Conservation (phyloP, 192 early-diverging fungal species). For the Coemansia sp. region DNA sequence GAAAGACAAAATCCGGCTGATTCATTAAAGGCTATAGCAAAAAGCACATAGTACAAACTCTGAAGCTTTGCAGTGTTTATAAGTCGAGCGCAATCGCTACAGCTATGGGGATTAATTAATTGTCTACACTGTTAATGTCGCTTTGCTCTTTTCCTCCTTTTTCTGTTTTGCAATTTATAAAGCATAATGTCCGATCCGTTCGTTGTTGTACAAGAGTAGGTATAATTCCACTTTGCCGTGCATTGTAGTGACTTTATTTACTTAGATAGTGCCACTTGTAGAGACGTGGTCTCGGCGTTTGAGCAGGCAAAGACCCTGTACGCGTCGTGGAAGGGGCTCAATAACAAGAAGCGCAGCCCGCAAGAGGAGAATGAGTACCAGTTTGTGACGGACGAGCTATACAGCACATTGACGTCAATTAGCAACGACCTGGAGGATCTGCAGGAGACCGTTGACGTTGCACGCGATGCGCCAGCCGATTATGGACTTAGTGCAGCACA, state of each 20-base stretch:
- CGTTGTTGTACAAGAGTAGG: constrained; percentile 50
- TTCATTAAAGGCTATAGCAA: background rate
- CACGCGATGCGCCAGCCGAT: constrained; percentile 32
- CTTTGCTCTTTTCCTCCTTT: background rate
- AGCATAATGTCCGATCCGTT: constrained; percentile 47
- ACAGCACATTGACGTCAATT: constrained; percentile 44
- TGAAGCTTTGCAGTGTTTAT: too few relatives aligned
- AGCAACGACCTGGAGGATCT: constrained; percentile 38
- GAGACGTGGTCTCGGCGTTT: constrained; percentile 44
- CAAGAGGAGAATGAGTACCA: constrained; percentile 56
- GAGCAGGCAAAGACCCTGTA: constrained; percentile 47
- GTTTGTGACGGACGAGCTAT: constrained; percentile 51
- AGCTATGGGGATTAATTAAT: too few relatives aligned
- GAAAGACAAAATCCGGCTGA: constrained; percentile 50
- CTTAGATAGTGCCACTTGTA: background rate
- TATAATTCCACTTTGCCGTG: background rate
- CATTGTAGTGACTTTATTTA: background rate
- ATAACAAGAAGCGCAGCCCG: constrained; percentile 35
- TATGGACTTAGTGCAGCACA: constrained; percentile 39
- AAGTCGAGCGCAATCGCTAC: too few relatives aligned
- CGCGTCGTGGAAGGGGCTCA: constrained; percentile 44
- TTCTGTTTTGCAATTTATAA: background rate
- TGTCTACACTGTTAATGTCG: too few relatives aligned
- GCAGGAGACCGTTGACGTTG: constrained; percentile 45
- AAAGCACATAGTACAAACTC: too few relatives aligned